A percentile compares a stretch with the other conserved stretches of the same genome.
Conservation (phyloP, 192 early-diverging fungal genomes). For the Cladochytrium replicatum region DNA sequence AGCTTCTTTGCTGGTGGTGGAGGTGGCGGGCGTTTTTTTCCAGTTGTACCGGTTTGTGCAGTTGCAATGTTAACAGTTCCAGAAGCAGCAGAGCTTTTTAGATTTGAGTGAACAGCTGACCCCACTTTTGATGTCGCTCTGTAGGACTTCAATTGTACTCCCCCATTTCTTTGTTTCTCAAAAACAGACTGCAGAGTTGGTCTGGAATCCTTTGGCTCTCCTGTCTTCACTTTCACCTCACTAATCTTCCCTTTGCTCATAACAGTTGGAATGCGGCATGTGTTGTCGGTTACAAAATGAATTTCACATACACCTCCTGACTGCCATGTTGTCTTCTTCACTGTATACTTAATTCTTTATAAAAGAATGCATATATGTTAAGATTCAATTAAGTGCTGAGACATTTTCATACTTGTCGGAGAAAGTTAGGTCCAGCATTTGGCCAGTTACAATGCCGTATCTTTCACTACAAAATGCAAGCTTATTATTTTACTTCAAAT, state of each 20-base stretch:
- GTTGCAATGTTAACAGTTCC: no score
- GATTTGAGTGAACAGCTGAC: no score
- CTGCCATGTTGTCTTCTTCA: slow-evolving; percentile 52
- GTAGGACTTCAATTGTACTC: no score
- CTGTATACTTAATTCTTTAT: slow-evolving; percentile 45
- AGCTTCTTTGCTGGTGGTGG: slow-evolving; percentile 43
- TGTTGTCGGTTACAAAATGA: slow-evolving; percentile 29
- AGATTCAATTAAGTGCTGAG: neutral
- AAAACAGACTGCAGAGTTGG: slow-evolving; percentile 23
- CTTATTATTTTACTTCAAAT: no score
- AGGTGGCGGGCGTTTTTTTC: slow-evolving; percentile 35
- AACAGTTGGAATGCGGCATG: slow-evolving; percentile 16
- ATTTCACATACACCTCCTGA: slow-evolving; percentile 32
- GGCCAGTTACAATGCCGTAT: slow-evolving; percentile 21
- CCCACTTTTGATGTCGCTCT: no score
- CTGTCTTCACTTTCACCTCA: slow-evolving; percentile 31
- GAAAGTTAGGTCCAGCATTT: slow-evolving; percentile 25
- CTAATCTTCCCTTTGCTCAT: slow-evolving; percentile 32
- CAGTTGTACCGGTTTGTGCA: slow-evolving; percentile 20
- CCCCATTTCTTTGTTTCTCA: slow-evolving; percentile 8
- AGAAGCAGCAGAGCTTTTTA: no score
- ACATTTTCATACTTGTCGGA: slow-evolving; percentile 20
- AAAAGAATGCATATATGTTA: no score
- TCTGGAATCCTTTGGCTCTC: slow-evolving; percentile 36
- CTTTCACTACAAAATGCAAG: no score